phyloP scores from a whole-genome alignment of 495 filamentous ascomycete species.

The Daldinia grandis region DNA sequence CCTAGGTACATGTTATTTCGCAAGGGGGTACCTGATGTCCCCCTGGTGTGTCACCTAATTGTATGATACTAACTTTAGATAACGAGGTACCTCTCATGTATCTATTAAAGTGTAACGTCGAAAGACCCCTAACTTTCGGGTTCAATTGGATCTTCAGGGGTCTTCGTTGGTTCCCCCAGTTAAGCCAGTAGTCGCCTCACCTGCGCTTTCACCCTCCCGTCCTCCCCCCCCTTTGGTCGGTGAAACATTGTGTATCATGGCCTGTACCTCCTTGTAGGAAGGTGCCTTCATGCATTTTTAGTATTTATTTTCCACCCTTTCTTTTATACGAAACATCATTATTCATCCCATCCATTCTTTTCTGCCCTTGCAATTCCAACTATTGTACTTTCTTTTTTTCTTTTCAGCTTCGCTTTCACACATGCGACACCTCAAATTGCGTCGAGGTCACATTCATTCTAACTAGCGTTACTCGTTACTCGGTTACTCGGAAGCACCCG shows the following conservation, averaged over 20 bases:
- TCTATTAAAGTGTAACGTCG: constrained; percentile 10
- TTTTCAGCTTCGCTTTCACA: not conserved
- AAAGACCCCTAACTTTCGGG: not conserved
- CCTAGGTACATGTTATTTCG: too few relatives aligned
- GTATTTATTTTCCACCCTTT: constrained; percentile 10
- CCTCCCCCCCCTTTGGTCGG: constrained; percentile 20
- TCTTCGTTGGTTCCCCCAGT: constrained; percentile 24
- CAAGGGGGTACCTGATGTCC: too few relatives aligned
- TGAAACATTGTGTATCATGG: constrained; percentile 39
- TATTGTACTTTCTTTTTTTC: constrained; percentile 16
- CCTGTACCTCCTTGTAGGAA: constrained; percentile 22
- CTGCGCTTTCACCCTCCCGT: not conserved
- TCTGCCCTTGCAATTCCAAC: constrained; percentile 11
- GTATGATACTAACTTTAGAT: not conserved
- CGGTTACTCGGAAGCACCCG: constrained; percentile 25
- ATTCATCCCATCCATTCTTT: constrained; percentile 10
- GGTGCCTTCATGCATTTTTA: not conserved
- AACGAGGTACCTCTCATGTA: not conserved
- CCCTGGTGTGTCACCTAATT: not conserved
- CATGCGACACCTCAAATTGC: constrained; percentile 7
- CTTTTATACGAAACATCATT: not conserved
- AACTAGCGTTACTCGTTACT: not conserved
- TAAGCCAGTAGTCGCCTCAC: constrained; percentile 17
- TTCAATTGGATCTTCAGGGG: constrained; percentile 34
- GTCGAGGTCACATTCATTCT: constrained; percentile 1